These are phyloP conservation scores for Ochetophila trinervis DNA, from an alignment of 306 rosid genomes.

Conservation along the genomic window DNA sequence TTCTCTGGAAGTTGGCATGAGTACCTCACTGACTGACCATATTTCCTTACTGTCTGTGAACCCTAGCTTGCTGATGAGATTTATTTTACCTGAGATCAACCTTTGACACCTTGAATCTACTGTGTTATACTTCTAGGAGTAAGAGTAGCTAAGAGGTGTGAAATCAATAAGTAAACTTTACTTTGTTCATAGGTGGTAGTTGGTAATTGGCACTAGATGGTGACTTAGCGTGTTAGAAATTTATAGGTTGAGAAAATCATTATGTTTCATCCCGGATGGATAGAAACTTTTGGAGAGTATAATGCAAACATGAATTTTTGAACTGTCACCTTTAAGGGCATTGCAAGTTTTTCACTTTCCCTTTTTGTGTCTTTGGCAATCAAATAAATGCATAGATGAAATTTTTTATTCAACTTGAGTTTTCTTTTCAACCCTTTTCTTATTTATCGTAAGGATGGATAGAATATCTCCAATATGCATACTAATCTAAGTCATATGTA, in stretches of 20 bases:
- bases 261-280: no score
- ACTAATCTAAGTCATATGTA: not conserved
- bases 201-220: no score
- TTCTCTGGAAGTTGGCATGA: not conserved
- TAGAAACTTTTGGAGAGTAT: not conserved
- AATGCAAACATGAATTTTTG: not conserved
- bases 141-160: no score
- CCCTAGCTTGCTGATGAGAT: not conserved
- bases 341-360: constrained; percentile 6
- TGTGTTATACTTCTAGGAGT: not conserved
- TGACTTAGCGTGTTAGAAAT: no score
- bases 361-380: not conserved
- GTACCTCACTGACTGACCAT: not conserved
- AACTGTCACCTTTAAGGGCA: not conserved
- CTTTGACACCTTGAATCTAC: not conserved
- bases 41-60: not conserved
- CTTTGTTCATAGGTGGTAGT: no score
- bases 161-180: no score
- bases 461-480: not conserved
- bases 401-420: not conserved
- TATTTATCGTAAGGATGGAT: not conserved
- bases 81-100: not conserved
- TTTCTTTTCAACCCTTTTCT: not conserved
- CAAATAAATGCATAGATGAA: not conserved
- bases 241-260: no score